Evolutionary conservation across 1,284 basidiomycete genomes (phyloP).

Genomic region (Leccinum subspadiceum): DNA sequence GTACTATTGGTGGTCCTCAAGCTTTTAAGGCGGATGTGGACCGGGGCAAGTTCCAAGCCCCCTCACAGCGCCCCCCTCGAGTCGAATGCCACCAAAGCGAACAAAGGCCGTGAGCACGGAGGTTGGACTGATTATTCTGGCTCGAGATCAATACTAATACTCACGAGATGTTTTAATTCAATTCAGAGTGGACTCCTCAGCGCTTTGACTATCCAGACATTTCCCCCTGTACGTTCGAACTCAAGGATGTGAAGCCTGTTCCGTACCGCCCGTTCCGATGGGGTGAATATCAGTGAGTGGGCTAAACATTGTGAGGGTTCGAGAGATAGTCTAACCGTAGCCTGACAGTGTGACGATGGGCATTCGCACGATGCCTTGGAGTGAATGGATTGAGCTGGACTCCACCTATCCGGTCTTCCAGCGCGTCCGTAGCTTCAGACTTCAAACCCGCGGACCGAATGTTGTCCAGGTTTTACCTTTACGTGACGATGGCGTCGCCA

Average conservation of each 20-base stretch:
- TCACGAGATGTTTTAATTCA: constrained; percentile 1
- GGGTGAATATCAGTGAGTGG: constrained; percentile 61
- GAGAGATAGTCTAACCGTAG: constrained; percentile 56
- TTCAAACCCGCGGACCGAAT: constrained; percentile 47
- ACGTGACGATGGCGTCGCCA: constrained; percentile 39
- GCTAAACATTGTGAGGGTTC: constrained; percentile 23
- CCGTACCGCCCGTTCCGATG: constrained; percentile 64
- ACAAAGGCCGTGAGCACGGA: constrained; percentile 26
- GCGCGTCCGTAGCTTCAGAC: constrained; percentile 50
- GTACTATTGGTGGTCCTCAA: constrained; percentile 11
- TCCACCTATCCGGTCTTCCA: constrained; percentile 51
- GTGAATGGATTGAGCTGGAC: constrained; percentile 69
- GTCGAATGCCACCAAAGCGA: constrained; percentile 10
- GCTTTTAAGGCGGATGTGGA: constrained; percentile 18
- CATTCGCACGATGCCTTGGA: constrained; percentile 61
- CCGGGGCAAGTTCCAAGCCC: background rate
- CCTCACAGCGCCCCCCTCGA: background rate
- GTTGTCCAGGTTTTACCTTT: constrained; percentile 47
- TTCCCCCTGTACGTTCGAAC: constrained; percentile 38
- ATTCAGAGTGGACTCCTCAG: constrained; percentile 48
- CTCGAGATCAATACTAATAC: constrained; percentile 3
- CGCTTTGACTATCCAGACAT: constrained; percentile 53
- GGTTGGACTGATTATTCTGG: constrained; percentile 16
- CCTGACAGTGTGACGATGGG: constrained; percentile 71
- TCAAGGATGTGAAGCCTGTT: constrained; percentile 49